Base-by-base conservation (phyloP, 2,329 filamentous ascomycete species). In the Paracorniculantispora psalliotae region DNA sequence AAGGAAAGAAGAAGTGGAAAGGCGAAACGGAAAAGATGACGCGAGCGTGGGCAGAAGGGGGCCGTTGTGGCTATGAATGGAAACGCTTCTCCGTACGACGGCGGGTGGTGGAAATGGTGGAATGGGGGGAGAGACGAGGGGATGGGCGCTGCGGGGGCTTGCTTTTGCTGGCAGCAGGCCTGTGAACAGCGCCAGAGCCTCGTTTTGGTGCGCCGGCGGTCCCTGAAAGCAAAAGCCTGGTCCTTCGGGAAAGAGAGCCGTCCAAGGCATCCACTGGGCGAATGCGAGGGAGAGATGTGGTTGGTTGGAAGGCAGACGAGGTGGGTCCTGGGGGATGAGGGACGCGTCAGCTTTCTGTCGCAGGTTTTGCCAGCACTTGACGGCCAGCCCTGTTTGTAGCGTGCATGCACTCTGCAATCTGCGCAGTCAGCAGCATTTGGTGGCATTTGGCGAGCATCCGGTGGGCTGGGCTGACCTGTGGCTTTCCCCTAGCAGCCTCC, bases 41-140 rank as follows among this genome's bases (percentile, higher is more conserved):
- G 60, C 63, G 56, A 59, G 48, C n/a, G 30, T 63, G 63, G 63
- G 67, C 64, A 64, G 64, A 67, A 69, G 66, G 69, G 69, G 66
- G 65, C 28, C 50, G 56, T 50, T 61, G 64, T 64, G 63, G 69
- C 68, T 73, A 69, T 71, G 67, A 69, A 71, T 69, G 69, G 66
- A 65, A 67, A 49, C 33, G n/a, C n/a, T n/a, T n/a, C n/a, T n/a
- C n/a, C n/a, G n/a, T n/a, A 37, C 30, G 3, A 12, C 8, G n/a
- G 23, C 64, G 65, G 65, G 39, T 39, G 43, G 53, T n/a, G n/a
- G n/a, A 17, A 56, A 46, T 44, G 44, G 33, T n/a, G 17, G 15
- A 13, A 17, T 17, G 23, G 52, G 52, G n/a, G 26, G 3, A 25
- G 49, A 25, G 48, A 50, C 30, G 35, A 21, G 2, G 50, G 63